These are phyloP conservation scores for Penicillium sp. DNA, from an alignment of 2,329 filamentous ascomycete species.

Conservation along the genomic window DNA sequence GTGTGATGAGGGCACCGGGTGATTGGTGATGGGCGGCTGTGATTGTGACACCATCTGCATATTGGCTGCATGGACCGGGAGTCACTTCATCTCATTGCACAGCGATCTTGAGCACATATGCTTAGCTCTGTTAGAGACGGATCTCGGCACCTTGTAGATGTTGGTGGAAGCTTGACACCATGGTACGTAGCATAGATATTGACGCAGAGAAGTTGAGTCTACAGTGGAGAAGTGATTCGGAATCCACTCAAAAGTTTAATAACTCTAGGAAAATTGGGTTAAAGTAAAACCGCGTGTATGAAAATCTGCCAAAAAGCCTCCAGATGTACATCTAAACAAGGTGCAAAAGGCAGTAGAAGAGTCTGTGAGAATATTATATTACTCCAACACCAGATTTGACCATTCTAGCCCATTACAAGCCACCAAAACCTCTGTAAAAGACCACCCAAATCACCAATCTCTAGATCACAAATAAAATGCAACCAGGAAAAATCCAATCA, in stretches of 20 bases:
- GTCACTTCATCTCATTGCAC: background rate
- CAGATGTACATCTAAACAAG: background rate
- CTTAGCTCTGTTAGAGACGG: background rate
- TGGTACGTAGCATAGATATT: background rate
- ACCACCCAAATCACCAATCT: background rate
- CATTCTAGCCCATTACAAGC: background rate
- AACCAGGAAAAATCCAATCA: slow-evolving; percentile 11
- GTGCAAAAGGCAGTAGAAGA: background rate
- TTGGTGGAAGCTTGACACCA: background rate
- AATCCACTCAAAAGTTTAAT: background rate
- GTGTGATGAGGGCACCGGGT: slow-evolving; percentile 20
- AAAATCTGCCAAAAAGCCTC: background rate
- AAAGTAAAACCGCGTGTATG: background rate
- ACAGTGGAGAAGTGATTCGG: background rate
- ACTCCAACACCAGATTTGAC: background rate
- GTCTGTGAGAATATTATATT: background rate
- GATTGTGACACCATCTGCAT: slow-evolving; percentile 33
- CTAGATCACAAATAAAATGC: background rate
- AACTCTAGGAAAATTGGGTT: background rate
- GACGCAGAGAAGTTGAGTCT: background rate
- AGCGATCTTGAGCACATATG: background rate
- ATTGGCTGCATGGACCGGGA: slow-evolving; percentile 16
- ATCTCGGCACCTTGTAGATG: background rate
- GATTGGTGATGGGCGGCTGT: slow-evolving; percentile 26
- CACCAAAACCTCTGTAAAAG: background rate